phyloP scores from a whole-genome alignment of 2,329 filamentous ascomycete genomes.

The Fusarium sp. region DNA sequence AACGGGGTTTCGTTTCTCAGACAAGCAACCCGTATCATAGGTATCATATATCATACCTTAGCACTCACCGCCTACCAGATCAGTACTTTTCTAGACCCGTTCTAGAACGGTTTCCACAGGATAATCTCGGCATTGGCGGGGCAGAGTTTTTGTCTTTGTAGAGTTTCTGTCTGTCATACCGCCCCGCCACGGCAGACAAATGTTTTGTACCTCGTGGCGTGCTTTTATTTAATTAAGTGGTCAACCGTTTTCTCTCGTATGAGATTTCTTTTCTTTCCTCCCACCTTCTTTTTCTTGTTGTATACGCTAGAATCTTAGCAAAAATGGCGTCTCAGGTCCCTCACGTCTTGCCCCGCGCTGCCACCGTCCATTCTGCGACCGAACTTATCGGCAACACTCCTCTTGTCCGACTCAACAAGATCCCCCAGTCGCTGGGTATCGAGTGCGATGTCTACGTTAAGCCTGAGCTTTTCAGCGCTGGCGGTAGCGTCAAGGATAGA shows the following conservation, averaged over 20 bases:
- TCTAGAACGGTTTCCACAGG: constrained; percentile 36
- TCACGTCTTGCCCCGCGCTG: constrained; percentile 50
- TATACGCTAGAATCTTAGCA: background rate
- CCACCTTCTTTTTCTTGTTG: background rate
- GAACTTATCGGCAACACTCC: constrained; percentile 96
- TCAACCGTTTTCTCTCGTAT: constrained; percentile 23
- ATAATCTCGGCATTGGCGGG: constrained; percentile 51
- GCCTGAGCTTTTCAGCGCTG: constrained; percentile 92
- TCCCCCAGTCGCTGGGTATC: constrained; percentile 91
- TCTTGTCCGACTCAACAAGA: constrained; percentile 92
- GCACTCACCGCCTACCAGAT: constrained; percentile 20
- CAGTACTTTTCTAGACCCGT: constrained; percentile 20
- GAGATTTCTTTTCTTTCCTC: constrained; percentile 10
- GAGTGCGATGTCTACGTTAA: constrained; percentile 92
- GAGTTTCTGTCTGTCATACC: constrained; percentile 25
- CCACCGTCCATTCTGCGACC: constrained; percentile 72
- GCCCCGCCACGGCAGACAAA: constrained; percentile 39
- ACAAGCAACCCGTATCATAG: background rate
- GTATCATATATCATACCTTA: background rate
- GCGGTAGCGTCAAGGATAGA: constrained; percentile 92
- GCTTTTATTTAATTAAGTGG: constrained; percentile 33
- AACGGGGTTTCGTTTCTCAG: constrained; percentile 2
- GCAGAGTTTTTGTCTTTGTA: constrained; percentile 34
- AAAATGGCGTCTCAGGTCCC: constrained; percentile 49
- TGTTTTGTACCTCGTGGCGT: constrained; percentile 43